Base-by-base conservation (phyloP, 345 rosid species). In the Xanthoceras sorbifolium region DNA sequence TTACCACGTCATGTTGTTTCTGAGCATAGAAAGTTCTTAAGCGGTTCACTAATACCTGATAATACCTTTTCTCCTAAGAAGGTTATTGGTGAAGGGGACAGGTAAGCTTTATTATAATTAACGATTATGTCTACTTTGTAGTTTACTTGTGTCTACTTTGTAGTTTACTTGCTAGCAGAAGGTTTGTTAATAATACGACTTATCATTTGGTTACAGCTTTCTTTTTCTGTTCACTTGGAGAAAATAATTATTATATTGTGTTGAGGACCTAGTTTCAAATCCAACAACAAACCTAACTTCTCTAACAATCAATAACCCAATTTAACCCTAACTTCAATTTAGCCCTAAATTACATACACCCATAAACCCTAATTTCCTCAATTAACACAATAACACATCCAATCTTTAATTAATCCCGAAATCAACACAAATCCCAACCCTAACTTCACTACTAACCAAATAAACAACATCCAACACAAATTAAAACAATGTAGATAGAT, bases 41-140 rank as follows among this genome's bases (percentile, higher is more conserved):
- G 97, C 22, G 89, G 97, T 79, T 88, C 92, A 67, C 17, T 89
- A 81, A 63, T 82, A 71, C 89, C 91, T 1, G 90, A 88, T 70
- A 86, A 72, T 69, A 72, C 85, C 18, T 80, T 77, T 83, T 83
- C 89, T 78, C 84, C 90, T 55, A 89, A 86, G 79, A 89, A 86
- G 89, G 70, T 64, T 67, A 4, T 77, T 29, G 80, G 84, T 60
- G 90, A 94, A 67, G 93, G 83, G 65, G 91, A 91, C 60, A 94
- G 91, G 98, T 90, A 81, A 84, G 85, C 44, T 67, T 74, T 73
- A 75, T 76, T 64, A 14, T 46, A 48, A 65, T 22, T 65, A 15
- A 17, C 42, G 36, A 57, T 26, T 71, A 31, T 44, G 60, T 17
- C 63, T 68, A 50, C 15, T 17, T 69, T 34, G 18, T 72, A 17